Conservation (phyloP, 176 grass and related monocot species). For the Calamus simplicifolius region DNA sequence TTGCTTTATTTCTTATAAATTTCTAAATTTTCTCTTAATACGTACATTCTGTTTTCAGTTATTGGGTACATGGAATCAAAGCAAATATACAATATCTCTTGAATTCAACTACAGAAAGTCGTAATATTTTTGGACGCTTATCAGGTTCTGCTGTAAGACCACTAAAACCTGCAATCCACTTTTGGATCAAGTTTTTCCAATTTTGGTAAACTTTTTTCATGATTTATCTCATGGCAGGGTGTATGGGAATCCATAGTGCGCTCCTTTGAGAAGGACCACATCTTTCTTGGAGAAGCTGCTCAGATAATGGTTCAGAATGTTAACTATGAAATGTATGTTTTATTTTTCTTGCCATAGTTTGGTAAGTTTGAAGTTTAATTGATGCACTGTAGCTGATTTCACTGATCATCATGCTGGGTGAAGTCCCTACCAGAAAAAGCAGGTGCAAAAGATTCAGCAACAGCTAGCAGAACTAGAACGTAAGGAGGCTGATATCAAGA, state of each 20-base stretch:
- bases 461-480: constrained; percentile 77
- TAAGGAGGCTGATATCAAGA: constrained; percentile 84
- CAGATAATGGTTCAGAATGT: constrained; percentile 97
- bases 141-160: constrained; percentile 69
- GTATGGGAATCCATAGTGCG: constrained; percentile 79
- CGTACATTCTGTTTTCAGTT: constrained; percentile 25
- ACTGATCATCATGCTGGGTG: constrained; percentile 12
- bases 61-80: constrained; percentile 76
- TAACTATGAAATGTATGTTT: constrained; percentile 89
- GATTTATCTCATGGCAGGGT: constrained; percentile 33
- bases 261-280: constrained; percentile 85
- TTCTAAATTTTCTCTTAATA: not conserved
- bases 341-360: not conserved
- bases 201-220: not conserved
- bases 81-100: constrained; percentile 73
- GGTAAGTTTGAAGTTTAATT: not conserved
- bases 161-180: not conserved
- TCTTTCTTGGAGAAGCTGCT: constrained; percentile 84
- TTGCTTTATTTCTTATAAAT: too few species aligned
- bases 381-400: not conserved
- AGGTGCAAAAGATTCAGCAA: constrained; percentile 90
- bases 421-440: constrained; percentile 89
- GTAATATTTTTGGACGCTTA: constrained; percentile 90
- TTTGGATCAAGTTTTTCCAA: not conserved
- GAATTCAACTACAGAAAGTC: constrained; percentile 63